These are phyloP conservation scores for Hypoxylon sp. DNA, from an alignment of 2,329 filamentous ascomycete genomes.

Conservation along the genomic window DNA sequence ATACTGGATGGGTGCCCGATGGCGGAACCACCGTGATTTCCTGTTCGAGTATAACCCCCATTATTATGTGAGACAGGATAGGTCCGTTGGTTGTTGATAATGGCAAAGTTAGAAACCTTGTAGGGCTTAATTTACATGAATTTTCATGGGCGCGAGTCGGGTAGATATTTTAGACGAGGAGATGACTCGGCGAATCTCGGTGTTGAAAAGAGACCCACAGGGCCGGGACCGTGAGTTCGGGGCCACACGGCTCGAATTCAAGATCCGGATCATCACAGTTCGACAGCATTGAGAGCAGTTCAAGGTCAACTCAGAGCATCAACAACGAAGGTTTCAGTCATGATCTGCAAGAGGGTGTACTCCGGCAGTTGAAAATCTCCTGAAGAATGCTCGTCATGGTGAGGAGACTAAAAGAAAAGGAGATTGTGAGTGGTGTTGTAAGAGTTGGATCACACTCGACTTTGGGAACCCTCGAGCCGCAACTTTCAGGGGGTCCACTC, in stretches of 20 bases:
- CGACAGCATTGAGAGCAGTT: slow-evolving; percentile 4
- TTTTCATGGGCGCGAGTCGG: slow-evolving; percentile 31
- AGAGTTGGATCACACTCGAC: slow-evolving; percentile 41
- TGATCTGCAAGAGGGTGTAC: slow-evolving; percentile 6
- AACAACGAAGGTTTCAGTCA: slow-evolving; percentile 1
- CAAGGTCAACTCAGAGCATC: slow-evolving; percentile 12
- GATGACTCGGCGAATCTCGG: slow-evolving; percentile 45
- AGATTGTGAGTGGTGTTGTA: slow-evolving; percentile 35
- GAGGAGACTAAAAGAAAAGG: slow-evolving; percentile 26
- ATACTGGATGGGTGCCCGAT: slow-evolving; percentile 38
- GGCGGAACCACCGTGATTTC: slow-evolving; percentile 41
- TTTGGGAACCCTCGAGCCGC: slow-evolving; percentile 35
- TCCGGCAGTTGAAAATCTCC: slow-evolving; percentile 5
- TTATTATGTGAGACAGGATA: slow-evolving; percentile 39
- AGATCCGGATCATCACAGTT: slow-evolving; percentile 23
- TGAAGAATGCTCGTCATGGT: slow-evolving; percentile 22
- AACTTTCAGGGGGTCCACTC: slow-evolving; percentile 31
- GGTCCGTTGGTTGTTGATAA: slow-evolving; percentile 23
- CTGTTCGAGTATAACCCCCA: slow-evolving; percentile 36
- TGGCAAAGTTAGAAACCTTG: slow-evolving; percentile 25
- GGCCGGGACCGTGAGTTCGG: slow-evolving; percentile 41
- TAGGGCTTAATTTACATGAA: slow-evolving; percentile 38
- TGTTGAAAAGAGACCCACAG: slow-evolving; percentile 39
- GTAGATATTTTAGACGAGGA: slow-evolving; percentile 28
- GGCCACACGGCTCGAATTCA: slow-evolving; percentile 34